Conservation (phyloP, 2,329 filamentous ascomycete genomes). For the Botryotinia convoluta region DNA sequence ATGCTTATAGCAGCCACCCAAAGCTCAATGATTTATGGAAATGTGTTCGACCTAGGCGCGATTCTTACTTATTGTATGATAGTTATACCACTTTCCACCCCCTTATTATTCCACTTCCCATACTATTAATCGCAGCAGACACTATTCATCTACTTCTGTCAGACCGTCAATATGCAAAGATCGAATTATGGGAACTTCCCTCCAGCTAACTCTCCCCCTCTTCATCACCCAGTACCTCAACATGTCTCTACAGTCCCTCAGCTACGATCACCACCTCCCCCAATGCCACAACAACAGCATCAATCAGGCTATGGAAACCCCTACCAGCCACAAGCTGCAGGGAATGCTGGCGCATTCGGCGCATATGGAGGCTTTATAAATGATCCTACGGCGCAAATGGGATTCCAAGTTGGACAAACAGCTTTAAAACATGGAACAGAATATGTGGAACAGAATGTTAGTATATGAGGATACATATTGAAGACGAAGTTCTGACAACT, state of each 20-base stretch:
- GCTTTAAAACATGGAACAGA: constrained; percentile 90
- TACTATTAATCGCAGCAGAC: not conserved
- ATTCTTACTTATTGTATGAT: constrained; percentile 8
- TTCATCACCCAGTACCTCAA: constrained; percentile 96
- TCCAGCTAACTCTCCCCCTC: constrained; percentile 76
- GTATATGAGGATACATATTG: constrained; percentile 12
- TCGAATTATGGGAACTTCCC: constrained; percentile 70
- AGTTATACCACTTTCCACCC: constrained; percentile 1
- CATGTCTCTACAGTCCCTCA: constrained; percentile 98
- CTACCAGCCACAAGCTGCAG: constrained; percentile 60
- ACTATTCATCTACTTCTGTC: not conserved
- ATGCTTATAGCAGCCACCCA: constrained; percentile 16
- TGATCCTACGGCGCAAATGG: constrained; percentile 92
- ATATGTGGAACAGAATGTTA: constrained; percentile 91
- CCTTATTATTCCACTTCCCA: not conserved
- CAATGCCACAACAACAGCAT: constrained; percentile 64
- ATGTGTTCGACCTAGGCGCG: constrained; percentile 23
- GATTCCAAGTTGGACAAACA: constrained; percentile 88
- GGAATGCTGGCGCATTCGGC: constrained; percentile 55
- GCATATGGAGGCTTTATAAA: constrained; percentile 92
- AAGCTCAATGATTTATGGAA: constrained; percentile 17
- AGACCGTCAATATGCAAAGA: constrained; percentile 69
- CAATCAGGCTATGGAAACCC: constrained; percentile 68
- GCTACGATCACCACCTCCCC: constrained; percentile 88
- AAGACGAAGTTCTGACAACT: constrained; percentile 22